Conservation (phyloP, 2,329 filamentous ascomycete species). For the Talaromyces rugulosus region DNA sequence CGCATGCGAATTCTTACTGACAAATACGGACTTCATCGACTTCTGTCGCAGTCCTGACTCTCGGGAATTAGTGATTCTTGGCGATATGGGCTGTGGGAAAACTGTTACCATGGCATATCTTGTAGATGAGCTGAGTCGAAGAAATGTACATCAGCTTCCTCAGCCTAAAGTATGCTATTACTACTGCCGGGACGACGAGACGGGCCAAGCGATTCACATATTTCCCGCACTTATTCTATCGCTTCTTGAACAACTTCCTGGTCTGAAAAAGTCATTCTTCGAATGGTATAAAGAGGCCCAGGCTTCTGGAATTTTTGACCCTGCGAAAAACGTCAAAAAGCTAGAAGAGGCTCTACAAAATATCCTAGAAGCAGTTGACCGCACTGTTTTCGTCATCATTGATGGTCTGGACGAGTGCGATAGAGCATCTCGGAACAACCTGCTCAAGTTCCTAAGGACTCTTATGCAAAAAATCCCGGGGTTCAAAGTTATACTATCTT, state of each 20-base stretch:
- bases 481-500: constrained; percentile 16
- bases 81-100: constrained; percentile 19
- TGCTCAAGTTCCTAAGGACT: constrained; percentile 11
- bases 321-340: constrained; percentile 11
- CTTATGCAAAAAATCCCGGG: constrained; percentile 11
- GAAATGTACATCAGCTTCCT: constrained; percentile 15
- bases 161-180: constrained; percentile 24
- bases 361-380: constrained; percentile 14
- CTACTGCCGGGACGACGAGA: constrained; percentile 24
- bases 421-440: constrained; percentile 16
- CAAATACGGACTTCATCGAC: constrained; percentile 13
- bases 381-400: constrained; percentile 19
- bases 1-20: constrained; percentile 16
- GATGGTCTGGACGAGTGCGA: constrained; percentile 28
- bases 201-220: constrained; percentile 17
- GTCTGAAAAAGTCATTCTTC: constrained; percentile 16
- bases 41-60: constrained; percentile 14
- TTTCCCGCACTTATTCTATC: constrained; percentile 16
- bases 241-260: constrained; percentile 16
- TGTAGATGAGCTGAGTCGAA: constrained; percentile 14
- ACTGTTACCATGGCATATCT: constrained; percentile 17
- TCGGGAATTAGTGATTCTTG: constrained; percentile 15
- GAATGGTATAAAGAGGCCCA: constrained; percentile 16
- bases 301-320: constrained; percentile 14
- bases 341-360: constrained; percentile 16